These are phyloP conservation scores for Lablab purpureus DNA, from an alignment of 306 rosid species.

Conservation along the genomic window DNA sequence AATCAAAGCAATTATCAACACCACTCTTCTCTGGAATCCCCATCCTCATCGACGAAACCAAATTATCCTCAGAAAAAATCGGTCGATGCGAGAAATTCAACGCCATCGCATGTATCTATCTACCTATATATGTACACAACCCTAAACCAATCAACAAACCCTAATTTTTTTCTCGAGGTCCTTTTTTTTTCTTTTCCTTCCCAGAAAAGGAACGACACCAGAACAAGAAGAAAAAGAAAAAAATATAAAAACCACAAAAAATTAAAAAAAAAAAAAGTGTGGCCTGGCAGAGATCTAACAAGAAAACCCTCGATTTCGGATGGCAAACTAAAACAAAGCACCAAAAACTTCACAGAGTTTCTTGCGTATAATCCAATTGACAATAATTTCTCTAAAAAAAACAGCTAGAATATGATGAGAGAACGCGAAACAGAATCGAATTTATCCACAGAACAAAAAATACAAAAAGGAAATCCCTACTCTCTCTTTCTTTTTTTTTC, in stretches of 20 bases:
- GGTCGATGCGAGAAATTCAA: constrained; percentile 58
- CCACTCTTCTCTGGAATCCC: constrained; percentile 63
- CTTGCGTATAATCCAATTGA: constrained; percentile 56
- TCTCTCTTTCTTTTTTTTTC: background rate
- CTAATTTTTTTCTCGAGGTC: constrained; percentile 21
- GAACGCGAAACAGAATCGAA: constrained; percentile 46
- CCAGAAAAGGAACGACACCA: background rate
- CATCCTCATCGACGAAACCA: constrained; percentile 63
- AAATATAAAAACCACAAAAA: background rate
- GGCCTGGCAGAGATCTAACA: constrained; percentile 63
- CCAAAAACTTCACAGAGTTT: constrained; percentile 90
- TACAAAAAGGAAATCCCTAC: constrained; percentile 40
- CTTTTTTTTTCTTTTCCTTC: constrained; percentile 22
- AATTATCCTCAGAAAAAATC: constrained; percentile 53
- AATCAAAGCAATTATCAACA: constrained; percentile 68
- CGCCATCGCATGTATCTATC: constrained; percentile 47
- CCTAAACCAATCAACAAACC: constrained; percentile 47
- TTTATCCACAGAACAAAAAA: constrained; percentile 50
- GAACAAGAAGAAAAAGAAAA: background rate
- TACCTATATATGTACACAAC: constrained; percentile 42
- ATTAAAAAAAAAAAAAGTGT: background rate
- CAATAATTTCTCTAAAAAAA: constrained; percentile 1
- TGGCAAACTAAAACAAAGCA: constrained; percentile 94
- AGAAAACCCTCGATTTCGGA: constrained; percentile 92
- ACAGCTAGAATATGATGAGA: constrained; percentile 48